Evolutionary conservation across 2,329 filamentous ascomycete species (phyloP), one percentile per base, ranked within the genome.

Genomic region (Albifimbria verrucaria): DNA sequence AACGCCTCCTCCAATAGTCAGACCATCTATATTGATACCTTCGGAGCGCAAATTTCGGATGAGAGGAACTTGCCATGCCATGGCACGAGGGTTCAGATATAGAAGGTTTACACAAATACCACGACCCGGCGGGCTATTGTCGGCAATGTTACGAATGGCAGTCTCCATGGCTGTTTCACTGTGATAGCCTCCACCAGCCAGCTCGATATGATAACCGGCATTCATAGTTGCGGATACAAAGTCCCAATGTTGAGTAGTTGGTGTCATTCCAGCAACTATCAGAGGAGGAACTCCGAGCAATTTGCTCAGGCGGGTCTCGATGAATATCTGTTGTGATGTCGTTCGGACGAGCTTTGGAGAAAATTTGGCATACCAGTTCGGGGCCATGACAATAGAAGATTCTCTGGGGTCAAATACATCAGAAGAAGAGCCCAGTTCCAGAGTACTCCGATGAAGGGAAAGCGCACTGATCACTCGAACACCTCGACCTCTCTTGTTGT

Each of bases 321-420:
- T 90, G 62, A 89, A 97, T 2, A 90, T 96, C 67, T 92, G 84
- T 18, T 94, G 93, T 52, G 84, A 85, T 11, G 92, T 93, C 15
- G 90, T 97, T 74, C 90, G 94, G 62, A 96, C 86, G 43, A 99
- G 80, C 55, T 87, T 88, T n/a, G 95, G 94, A 10, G 93, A 92
- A 68, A 94, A 92, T 70, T 97, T 92, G 72, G 95, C 95, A 53
- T 99, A 92, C 95, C 95, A 99, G 72, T 99, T 90, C n/a, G n/a
- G n/a, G n/a, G n/a, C n/a, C n/a, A n/a, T n/a, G n/a, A n/a, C n/a
- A n/a, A n/a, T n/a, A n/a, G n/a, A n/a, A n/a, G n/a, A n/a, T n/a
- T n/a, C n/a, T n/a, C n/a, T n/a, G n/a, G n/a, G n/a, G n/a, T n/a
- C n/a, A n/a, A n/a, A n/a, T n/a, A n/a, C n/a, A n/a, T n/a, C n/a